Base-by-base conservation (phyloP, 768 basidiomycete genomes). In the Leccinum arenicola region DNA sequence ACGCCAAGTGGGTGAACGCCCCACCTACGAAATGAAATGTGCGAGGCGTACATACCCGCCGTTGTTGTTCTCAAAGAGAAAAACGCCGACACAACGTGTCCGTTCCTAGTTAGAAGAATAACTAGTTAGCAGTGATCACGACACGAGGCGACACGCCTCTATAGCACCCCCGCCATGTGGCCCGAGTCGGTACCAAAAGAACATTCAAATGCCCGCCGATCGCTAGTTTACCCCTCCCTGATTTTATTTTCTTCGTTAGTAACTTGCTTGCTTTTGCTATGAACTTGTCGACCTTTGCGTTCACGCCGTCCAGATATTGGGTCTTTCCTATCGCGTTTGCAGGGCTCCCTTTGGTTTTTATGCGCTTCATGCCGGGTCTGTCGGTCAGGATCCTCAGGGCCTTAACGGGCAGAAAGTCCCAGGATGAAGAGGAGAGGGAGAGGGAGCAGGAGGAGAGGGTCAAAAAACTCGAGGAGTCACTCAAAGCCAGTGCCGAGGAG, bases 131-230 rank as follows among this genome's bases (percentile, higher is more conserved):
- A 29, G 48, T 45, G 49, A 31, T 36, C 56, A 52, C 52, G 23
- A 58, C 68, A 69, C 57, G 68, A 69, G 66, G 68, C 59, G 2
- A 68, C 66, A 68, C 66, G 67, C 67, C 57, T 50, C 40, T 7
- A 50, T 63, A 49, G 66, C 66, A 64, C 66, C 55, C 56, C 63
- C 48, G 62, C 58, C 72, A 60, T 73, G 73, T 73, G 71, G 64
- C 33, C 43, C 58, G n/a, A 9, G 60, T 40, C 38, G 38, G 38
- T 40, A 61, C 64, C 67, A 68, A 68, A 40, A 40, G 38, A 40
- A 40, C 38, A 52, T 55, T 71, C 70, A 73, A 68, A 67, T 67
- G 65, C 52, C 66, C 57, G 60, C 56, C 61, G 61, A 58, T 63
- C 57, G 52, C 27, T 53, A 40, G 36, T 43, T 48, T 61, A 36